phyloP scores from a whole-genome alignment of 2,329 filamentous ascomycete genomes.

The Chaetomium strumarium region DNA sequence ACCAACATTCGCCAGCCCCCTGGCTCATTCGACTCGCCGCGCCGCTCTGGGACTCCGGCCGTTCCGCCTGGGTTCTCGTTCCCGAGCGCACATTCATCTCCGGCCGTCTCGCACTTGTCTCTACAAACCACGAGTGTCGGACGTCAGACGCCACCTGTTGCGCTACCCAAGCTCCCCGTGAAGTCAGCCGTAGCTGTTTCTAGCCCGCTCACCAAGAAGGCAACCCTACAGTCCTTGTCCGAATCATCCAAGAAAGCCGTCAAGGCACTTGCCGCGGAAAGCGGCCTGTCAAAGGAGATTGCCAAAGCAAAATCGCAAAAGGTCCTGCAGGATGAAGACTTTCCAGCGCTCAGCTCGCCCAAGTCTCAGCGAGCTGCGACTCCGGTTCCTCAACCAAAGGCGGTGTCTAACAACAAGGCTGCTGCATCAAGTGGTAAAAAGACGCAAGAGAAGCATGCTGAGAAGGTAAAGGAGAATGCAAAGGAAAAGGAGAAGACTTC shows the following conservation, averaged over 20 bases:
- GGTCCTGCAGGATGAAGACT: conserved; percentile 55
- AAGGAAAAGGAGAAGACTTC: conserved; percentile 3
- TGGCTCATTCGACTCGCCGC: conserved; percentile 22
- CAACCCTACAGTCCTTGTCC: conserved; percentile 18
- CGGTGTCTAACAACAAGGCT: conserved; percentile 32
- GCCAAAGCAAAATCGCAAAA: conserved; percentile 36
- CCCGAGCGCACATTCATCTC: conserved; percentile 34
- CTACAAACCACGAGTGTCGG: conserved; percentile 15
- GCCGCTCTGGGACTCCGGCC: conserved; percentile 31
- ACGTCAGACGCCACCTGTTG: conserved; percentile 24
- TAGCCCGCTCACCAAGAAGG: conserved; percentile 25
- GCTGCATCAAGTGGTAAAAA: conserved; percentile 31
- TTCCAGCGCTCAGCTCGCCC: conserved; percentile 50
- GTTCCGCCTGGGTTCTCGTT: conserved; percentile 43
- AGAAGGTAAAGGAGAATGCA: conserved; percentile 16
- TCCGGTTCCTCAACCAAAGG: conserved; percentile 32
- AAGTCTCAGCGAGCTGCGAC: conserved; percentile 33
- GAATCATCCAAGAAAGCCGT: conserved; percentile 29
- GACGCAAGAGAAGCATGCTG: conserved; percentile 22
- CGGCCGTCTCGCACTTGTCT: conserved; percentile 24
- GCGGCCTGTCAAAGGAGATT: conserved; percentile 42
- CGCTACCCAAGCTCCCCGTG: conserved; percentile 27
- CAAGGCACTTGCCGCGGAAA: conserved; percentile 41
- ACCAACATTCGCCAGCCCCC: conserved; percentile 29
- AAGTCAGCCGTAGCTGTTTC: conserved; percentile 26